phyloP scores from a whole-genome alignment of 164 flowering plant genomes.

The Sextonia rubra region DNA sequence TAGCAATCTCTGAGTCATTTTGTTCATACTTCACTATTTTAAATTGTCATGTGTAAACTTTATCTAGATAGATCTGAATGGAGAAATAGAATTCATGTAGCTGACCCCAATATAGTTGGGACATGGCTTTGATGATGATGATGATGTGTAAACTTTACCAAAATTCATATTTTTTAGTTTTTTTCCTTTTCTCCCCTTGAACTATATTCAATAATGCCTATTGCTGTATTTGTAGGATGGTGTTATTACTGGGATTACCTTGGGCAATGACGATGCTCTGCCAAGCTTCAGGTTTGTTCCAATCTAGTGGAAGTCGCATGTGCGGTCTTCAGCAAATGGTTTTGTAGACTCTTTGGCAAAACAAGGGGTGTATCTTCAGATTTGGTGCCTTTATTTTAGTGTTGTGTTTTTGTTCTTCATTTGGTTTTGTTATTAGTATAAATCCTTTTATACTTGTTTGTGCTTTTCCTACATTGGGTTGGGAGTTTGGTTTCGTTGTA shows the following conservation, averaged over 20 bases:
- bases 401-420: not conserved
- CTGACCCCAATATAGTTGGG: not conserved
- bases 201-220: too few relatives aligned
- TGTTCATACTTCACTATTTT: not conserved
- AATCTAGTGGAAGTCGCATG: not conserved
- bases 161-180: not conserved
- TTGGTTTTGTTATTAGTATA: too few relatives aligned
- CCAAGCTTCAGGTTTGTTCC: not conserved
- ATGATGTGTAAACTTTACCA: not conserved
- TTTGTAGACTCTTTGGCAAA: too few relatives aligned
- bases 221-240: not conserved
- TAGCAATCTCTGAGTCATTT: not conserved
- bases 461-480: too few relatives aligned
- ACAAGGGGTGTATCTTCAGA: too few relatives aligned
- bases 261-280: not conserved
- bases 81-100: not conserved
- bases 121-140: not conserved
- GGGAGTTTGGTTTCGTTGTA: too few relatives aligned
- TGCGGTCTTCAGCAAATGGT: not conserved
- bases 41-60: not conserved
- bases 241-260: not conserved
- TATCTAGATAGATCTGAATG: not conserved
- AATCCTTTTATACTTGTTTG: not conserved
- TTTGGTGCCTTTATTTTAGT: too few relatives aligned
- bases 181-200: not conserved